phyloP scores from a whole-genome alignment of 106 monocot genomes.

The Platanthera zijinensis region DNA sequence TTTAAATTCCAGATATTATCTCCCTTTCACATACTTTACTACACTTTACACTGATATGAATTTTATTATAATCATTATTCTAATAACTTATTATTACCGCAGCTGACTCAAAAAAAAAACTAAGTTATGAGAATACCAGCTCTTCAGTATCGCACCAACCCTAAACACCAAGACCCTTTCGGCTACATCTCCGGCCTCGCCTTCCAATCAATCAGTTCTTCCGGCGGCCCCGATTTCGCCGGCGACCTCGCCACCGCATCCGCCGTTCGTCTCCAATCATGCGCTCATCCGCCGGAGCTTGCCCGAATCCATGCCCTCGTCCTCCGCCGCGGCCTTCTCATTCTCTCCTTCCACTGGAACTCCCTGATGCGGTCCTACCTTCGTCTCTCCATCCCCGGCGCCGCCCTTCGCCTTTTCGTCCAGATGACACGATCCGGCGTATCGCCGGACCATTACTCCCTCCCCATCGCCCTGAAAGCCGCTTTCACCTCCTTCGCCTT shows the following conservation, averaged over 20 bases:
- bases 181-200: neutral
- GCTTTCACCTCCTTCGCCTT: constrained; percentile 17
- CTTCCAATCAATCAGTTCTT: neutral
- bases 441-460: constrained; percentile 50
- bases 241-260: neutral
- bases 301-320: constrained; percentile 32
- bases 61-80: too few relatives aligned
- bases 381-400: constrained; percentile 19
- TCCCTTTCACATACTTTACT: too few relatives aligned
- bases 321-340: constrained; percentile 23
- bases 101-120: too few relatives aligned
- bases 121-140: too few relatives aligned
- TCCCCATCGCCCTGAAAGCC: constrained; percentile 69
- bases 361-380: constrained; percentile 51
- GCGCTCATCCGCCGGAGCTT: constrained; percentile 11
- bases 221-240: neutral
- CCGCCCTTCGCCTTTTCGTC: constrained; percentile 27
- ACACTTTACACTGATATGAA: too few relatives aligned
- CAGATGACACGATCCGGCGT: constrained; percentile 29
- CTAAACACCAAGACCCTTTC: neutral
- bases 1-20: too few relatives aligned
- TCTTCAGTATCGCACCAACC: neutral
- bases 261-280: constrained; percentile 22
- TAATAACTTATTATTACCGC: too few relatives aligned
- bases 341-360: constrained; percentile 41